Conservation (phyloP, 805 yeast species). For the Candida ortonii region DNA sequence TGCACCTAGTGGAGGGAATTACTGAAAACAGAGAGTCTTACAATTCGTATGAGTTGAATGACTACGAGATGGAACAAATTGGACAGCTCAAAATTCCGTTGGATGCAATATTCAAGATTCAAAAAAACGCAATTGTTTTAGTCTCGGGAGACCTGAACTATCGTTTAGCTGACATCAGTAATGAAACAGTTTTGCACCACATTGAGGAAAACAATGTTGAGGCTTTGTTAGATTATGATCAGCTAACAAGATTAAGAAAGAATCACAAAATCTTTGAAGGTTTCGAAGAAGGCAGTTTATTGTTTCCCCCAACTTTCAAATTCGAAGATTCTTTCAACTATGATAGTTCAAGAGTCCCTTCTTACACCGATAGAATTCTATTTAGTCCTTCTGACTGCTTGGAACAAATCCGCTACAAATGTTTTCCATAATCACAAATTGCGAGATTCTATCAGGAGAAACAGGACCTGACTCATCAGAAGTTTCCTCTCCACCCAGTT, state of each 20-base stretch:
- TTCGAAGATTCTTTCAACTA: constrained; percentile 26
- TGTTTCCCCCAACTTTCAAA: constrained; percentile 57
- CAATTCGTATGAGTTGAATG: constrained; percentile 12
- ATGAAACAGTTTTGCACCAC: constrained; percentile 7
- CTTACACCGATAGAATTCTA: constrained; percentile 59
- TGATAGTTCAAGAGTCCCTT: constrained; percentile 44
- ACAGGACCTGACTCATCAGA: too few relatives aligned
- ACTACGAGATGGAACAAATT: constrained; percentile 16
- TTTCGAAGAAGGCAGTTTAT: constrained; percentile 46
- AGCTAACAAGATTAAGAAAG: constrained; percentile 36
- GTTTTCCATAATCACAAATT: too few relatives aligned
- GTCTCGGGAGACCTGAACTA: constrained; percentile 57
- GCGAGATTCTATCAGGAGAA: too few relatives aligned
- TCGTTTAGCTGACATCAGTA: constrained; percentile 34
- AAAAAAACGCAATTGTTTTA: constrained; percentile 30
- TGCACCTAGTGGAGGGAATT: constrained; percentile 13
- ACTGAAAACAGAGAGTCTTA: not conserved
- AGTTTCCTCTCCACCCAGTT: too few relatives aligned
- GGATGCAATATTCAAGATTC: constrained; percentile 12
- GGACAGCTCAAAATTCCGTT: constrained; percentile 3
- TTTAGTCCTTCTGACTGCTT: constrained; percentile 29
- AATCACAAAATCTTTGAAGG: constrained; percentile 38
- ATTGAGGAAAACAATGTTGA: constrained; percentile 31
- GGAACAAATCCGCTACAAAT: constrained; percentile 19
- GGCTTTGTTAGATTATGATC: constrained; percentile 42